Evolutionary conservation across 1,284 basidiomycete species (phyloP), one percentile per base, ranked within the genome.

Genomic region (Farysia itapuensis): DNA sequence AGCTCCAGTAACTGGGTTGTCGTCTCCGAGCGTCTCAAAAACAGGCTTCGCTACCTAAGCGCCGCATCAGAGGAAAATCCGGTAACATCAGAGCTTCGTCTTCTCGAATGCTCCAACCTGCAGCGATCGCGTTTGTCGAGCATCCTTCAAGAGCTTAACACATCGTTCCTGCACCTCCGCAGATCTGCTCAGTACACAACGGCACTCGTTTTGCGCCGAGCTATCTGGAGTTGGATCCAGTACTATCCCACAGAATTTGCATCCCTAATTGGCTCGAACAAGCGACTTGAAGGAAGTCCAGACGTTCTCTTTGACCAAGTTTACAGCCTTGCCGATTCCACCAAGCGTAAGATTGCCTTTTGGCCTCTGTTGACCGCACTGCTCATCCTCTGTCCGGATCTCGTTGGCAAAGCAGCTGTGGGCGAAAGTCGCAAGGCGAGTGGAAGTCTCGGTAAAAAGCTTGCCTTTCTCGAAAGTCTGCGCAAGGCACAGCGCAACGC

Each of bases 161-260:
- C 86, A 1, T 81, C 90, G 3, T 84, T 95, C 35, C 83, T 93
- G 14, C 89, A 88, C 72, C 87, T 95, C 82, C 85, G 85, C 65
- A 82, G 82, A 31, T 85, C 87, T 26, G 84, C 86, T 0, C 89
- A 90, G 66, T 78, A 83, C 4, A 84, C 86, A 0, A 81, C 92
- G 24, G 85, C 89, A 0, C 79, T 84, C 5, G 85, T 86, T 15
- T 80, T 96, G 24, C 84, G 90, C 13, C 82, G 84, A 25, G 89
- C 89, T 0, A 81, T 95, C 22, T 94, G 91, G 90, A 89, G 89
- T 51, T 96, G 90, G 90, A 86, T 95, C 37, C 86, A 89, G 35
- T 81, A 85, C 13, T 88, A 87, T 70, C 88, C 90, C 0, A 78
- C 81, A 11, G 90, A 96, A 70, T 95, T 86, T 74, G 86, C 86